A percentile compares a stretch with the other conserved stretches of the same genome.
Evolutionary conservation across 768 basidiomycete genomes (phyloP).

Genomic region (Tylopilus rubrobrunneus): DNA sequence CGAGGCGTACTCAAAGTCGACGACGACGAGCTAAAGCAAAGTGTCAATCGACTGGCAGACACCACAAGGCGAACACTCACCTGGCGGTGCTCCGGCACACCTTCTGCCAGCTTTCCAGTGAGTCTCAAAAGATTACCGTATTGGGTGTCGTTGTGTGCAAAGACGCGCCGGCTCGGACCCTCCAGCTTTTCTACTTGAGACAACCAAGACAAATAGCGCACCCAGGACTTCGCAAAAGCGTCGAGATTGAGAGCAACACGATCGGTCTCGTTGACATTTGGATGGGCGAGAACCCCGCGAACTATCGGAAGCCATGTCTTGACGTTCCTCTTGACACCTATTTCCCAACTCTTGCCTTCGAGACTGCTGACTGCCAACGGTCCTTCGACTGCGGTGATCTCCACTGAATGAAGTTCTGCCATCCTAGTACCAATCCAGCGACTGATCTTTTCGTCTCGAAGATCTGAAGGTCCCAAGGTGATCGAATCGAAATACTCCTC

Average conservation of each 20-base stretch:
- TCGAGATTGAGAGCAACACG: slow-evolving; percentile 61
- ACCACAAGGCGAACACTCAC: slow-evolving; percentile 37
- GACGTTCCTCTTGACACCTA: slow-evolving; percentile 64
- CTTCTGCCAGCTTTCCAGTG: slow-evolving; percentile 31
- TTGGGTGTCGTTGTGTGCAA: slow-evolving; percentile 94
- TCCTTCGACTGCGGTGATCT: slow-evolving; percentile 63
- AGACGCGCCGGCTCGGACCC: slow-evolving; percentile 63
- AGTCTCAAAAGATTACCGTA: slow-evolving; percentile 89
- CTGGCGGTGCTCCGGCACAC: slow-evolving; percentile 60
- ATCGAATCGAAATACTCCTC: slow-evolving; percentile 94
- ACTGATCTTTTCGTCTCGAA: slow-evolving; percentile 73
- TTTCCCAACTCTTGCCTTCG: slow-evolving; percentile 49
- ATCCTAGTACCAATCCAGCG: slow-evolving; percentile 90
- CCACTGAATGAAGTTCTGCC: slow-evolving; percentile 94
- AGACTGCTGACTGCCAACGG: slow-evolving; percentile 34
- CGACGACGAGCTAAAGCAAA: slow-evolving; percentile 77
- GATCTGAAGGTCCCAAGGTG: slow-evolving; percentile 71
- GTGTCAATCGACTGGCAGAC: slow-evolving; percentile 11
- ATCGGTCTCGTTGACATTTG: slow-evolving; percentile 42
- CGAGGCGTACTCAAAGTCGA: slow-evolving; percentile 96
- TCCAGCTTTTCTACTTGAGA: slow-evolving; percentile 53
- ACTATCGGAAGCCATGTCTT: slow-evolving; percentile 69
- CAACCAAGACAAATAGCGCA: slow-evolving; percentile 68
- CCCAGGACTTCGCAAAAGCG: slow-evolving; percentile 60
- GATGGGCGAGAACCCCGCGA: slow-evolving; percentile 67